A percentile compares a stretch with the other conserved stretches of the same genome.
Evolutionary conservation across 1,284 basidiomycete genomes (phyloP).

Genomic region (Apiotrichum mycotoxinovorans): DNA sequence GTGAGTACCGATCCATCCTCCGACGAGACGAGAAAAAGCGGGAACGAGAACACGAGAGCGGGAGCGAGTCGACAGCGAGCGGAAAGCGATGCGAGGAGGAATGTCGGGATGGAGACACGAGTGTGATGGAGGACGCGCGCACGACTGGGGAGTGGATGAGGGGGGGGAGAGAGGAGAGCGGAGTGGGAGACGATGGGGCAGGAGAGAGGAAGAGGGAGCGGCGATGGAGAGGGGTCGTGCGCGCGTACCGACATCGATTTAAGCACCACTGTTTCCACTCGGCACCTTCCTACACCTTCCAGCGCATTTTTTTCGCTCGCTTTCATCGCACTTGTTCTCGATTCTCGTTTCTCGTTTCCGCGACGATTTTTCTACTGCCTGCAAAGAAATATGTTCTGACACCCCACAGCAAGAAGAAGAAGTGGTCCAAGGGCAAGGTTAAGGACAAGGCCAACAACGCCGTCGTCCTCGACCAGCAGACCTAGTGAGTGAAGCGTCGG

Average conservation of each 20-base stretch:
- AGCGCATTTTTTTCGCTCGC: no score
- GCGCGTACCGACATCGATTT: no score
- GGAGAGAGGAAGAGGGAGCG: no score
- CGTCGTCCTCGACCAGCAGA: conserved; percentile 82
- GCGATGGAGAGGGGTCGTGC: no score
- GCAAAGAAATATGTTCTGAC: conserved; percentile 6
- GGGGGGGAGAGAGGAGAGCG: not conserved
- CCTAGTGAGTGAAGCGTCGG: conserved; percentile 44
- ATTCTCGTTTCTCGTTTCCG: not conserved
- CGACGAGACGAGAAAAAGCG: not conserved
- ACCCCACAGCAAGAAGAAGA: conserved; percentile 83
- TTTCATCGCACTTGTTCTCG: not conserved
- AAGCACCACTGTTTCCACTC: no score
- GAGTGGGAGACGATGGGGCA: no score
- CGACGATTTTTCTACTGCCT: no score
- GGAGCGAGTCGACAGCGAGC: not conserved
- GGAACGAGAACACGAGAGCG: not conserved
- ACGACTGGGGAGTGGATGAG: not conserved
- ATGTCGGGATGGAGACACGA: no score
- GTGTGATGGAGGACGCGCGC: not conserved
- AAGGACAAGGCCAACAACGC: conserved; percentile 93
- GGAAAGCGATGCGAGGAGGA: no score
- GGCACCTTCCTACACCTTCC: no score
- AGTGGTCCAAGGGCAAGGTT: conserved; percentile 99
- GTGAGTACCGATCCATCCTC: conserved; percentile 36